A percentile compares a stretch with the other conserved stretches of the same genome.
Evolutionary conservation across 2,329 filamentous ascomycete species (phyloP).

Genomic region (Fusarium sp.): DNA sequence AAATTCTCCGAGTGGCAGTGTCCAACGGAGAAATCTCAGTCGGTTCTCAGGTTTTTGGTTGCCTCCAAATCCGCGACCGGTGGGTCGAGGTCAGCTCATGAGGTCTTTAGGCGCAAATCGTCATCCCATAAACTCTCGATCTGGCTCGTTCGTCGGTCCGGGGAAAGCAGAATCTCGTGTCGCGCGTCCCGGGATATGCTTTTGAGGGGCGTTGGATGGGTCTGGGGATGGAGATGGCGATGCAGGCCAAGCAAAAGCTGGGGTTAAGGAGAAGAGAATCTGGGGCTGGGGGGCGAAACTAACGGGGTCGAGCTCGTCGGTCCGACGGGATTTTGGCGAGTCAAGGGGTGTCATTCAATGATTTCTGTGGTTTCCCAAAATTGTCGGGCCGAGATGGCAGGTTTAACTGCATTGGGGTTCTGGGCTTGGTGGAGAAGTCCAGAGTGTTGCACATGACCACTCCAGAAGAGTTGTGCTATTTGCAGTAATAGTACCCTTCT

Average conservation of each 20-base stretch:
- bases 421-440: background rate
- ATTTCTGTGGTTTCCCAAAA: accelerated
- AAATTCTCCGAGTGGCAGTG: background rate
- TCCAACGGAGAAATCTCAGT: background rate
- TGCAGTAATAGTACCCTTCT: background rate
- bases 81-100: constrained; percentile 4
- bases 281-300: constrained; percentile 21
- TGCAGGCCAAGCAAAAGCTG: constrained; percentile 26
- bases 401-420: background rate
- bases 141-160: constrained; percentile 16
- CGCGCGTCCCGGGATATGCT: background rate
- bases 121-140: constrained; percentile 6
- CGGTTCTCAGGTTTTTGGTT: background rate
- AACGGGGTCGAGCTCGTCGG: constrained; percentile 12
- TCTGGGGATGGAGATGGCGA: constrained; percentile 13
- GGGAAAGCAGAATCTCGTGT: background rate
- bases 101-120: constrained; percentile 1
- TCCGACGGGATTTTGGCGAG: constrained; percentile 5
- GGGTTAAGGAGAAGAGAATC: constrained; percentile 30
- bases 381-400: constrained; percentile 2
- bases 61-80: background rate
- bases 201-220: background rate
- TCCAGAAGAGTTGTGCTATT: too few relatives aligned
- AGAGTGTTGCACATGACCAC: background rate
- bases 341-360: background rate